Conservation (phyloP, 345 rosid species). For the Brassica incana region DNA sequence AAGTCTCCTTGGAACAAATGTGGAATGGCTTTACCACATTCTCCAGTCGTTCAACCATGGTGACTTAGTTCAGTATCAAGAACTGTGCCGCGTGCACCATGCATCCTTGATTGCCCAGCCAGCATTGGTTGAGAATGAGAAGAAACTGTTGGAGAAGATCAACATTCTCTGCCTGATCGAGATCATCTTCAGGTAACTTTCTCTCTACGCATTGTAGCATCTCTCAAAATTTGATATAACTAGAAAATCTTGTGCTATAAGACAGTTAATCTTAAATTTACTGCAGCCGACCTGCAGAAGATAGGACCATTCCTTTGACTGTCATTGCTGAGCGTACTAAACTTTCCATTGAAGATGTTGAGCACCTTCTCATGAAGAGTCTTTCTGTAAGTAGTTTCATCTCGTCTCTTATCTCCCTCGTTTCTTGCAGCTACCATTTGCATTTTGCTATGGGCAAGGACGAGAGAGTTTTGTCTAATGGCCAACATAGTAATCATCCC, state of each 20-base stretch:
- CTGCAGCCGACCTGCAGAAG: conserved; percentile 94
- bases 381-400: conserved; percentile 74
- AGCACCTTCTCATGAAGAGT: conserved; percentile 96
- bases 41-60: conserved; percentile 93
- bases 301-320: conserved; percentile 83
- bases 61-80: conserved; percentile 80
- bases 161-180: conserved; percentile 97
- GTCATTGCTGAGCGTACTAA: conserved; percentile 90
- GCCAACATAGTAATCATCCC: not conserved
- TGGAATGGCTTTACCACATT: conserved; percentile 95
- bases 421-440: conserved; percentile 16
- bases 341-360: conserved; percentile 85
- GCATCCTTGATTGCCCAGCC: conserved; percentile 86
- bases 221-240: not conserved
- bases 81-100: conserved; percentile 80
- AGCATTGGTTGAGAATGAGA: conserved; percentile 89
- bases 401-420: not conserved
- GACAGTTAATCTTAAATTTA: not conserved
- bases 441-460: not conserved
- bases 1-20: conserved; percentile 82
- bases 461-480: not conserved
- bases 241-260: not conserved
- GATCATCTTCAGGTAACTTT: conserved; percentile 86
- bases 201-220: not conserved
- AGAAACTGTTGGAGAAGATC: conserved; percentile 88